Evolutionary conservation across 352 stramenopile species (phyloP).

Genomic region (Plasmopara viticola): DNA sequence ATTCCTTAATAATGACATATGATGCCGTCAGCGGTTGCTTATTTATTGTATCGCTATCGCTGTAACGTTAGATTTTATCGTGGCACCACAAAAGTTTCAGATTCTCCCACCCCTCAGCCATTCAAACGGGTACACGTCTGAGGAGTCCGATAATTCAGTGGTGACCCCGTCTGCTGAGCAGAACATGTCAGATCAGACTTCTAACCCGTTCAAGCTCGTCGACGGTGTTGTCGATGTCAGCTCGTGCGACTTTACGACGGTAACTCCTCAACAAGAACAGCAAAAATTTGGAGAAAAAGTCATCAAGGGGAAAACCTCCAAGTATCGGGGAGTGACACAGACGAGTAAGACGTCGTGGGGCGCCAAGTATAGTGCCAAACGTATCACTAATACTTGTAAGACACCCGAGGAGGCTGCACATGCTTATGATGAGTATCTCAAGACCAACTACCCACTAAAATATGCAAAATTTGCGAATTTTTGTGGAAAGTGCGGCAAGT

Average conservation of each 20-base stretch:
- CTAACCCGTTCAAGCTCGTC: slow-evolving; percentile 56
- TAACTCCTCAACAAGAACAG: slow-evolving; percentile 18
- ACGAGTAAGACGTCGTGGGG: slow-evolving; percentile 85
- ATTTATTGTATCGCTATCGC: slow-evolving; percentile 8
- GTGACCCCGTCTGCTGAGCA: slow-evolving; percentile 60
- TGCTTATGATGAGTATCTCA: slow-evolving; percentile 80
- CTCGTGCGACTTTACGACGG: slow-evolving; percentile 39
- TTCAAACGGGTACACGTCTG: slow-evolving; percentile 75
- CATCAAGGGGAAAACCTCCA: slow-evolving; percentile 86
- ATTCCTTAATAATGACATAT: neutral
- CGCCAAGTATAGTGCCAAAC: slow-evolving; percentile 85
- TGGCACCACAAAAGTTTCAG: slow-evolving; percentile 16
- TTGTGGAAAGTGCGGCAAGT: slow-evolving; percentile 69
- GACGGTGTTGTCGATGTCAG: slow-evolving; percentile 53
- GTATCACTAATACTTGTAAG: slow-evolving; percentile 85
- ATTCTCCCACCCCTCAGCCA: slow-evolving; percentile 53
- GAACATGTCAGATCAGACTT: slow-evolving; percentile 57
- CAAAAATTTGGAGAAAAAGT: slow-evolving; percentile 63
- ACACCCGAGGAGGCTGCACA: slow-evolving; percentile 78
- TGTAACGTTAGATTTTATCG: slow-evolving; percentile 41
- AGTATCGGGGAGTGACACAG: slow-evolving; percentile 79
- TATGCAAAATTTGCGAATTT: slow-evolving; percentile 86
- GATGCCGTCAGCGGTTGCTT: neutral
- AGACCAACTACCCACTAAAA: slow-evolving; percentile 74
- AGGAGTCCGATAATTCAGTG: slow-evolving; percentile 79